Evolutionary conservation across 1,284 basidiomycete species (phyloP).

Genomic region (Rhodotorula sp.): DNA sequence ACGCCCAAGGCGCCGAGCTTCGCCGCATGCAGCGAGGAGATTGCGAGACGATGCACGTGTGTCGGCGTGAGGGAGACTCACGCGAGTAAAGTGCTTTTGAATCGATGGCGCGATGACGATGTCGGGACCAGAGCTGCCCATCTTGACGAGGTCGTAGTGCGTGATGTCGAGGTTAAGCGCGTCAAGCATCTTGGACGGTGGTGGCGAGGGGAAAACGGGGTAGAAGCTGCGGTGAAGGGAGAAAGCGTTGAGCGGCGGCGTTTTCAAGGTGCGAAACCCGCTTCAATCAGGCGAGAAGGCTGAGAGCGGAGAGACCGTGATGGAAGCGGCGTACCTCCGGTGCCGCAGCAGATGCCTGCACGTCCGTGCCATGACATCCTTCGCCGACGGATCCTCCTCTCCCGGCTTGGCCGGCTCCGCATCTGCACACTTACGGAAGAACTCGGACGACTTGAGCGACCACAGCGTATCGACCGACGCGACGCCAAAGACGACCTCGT

Average conservation of each 20-base stretch:
- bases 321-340: conserved; percentile 62
- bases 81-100: conserved; percentile 82
- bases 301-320: not conserved
- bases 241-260: not conserved
- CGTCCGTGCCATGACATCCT: conserved; percentile 74
- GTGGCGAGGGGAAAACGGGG: conserved; percentile 85
- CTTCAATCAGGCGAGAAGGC: not conserved
- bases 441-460: conserved; percentile 82
- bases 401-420: conserved; percentile 57
- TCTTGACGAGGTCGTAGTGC: conserved; percentile 58
- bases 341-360: conserved; percentile 82
- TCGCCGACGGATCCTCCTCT: conserved; percentile 55
- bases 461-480: conserved; percentile 84
- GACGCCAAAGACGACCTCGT: conserved; percentile 75
- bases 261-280: not conserved
- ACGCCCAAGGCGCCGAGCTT: not conserved
- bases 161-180: conserved; percentile 79
- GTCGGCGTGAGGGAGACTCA: conserved; percentile 49
- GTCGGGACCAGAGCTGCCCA: conserved; percentile 65
- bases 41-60: conserved; percentile 14
- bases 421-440: conserved; percentile 69
- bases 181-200: conserved; percentile 62
- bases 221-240: conserved; percentile 70
- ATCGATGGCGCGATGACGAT: conserved; percentile 80
- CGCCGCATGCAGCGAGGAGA: conserved; percentile 34